Evolutionary conservation across 116 monocot species (phyloP), one percentile per base, ranked within the genome.

Genomic region (Papilionanthe hybrid): DNA sequence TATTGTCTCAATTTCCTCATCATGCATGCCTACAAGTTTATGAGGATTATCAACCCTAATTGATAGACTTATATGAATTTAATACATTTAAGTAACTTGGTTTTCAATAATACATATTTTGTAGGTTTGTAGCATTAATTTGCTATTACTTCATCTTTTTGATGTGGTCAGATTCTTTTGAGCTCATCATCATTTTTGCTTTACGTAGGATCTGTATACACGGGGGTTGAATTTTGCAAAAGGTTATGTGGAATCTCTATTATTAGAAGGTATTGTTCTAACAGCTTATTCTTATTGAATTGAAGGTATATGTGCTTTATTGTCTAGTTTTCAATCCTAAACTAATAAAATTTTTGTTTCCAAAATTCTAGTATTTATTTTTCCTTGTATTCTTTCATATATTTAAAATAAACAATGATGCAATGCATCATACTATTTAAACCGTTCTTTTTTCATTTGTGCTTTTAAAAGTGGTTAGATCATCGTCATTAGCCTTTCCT

Each of bases 181-280:
- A 43, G 42, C 19, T n/a, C 15, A 58, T 74, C 20, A 19, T 60
- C 22, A 60, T 71, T 69, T 17, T 49, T 58, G n/a, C 42, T 80
- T 30, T 72, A 19, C 88, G 82, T 94, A 98, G 98, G 93, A 75
- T 91, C 91, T 73, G 85, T 94, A 32, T 98, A 98, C 82, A 98
- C 91, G 78, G 94, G 98, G 7, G 98, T 98, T 17, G 98, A 98
- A 55, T 98, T 94, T 81, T 87, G 90, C 69, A 94, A 87, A 81
- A 91, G 88, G 44, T 72, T 98, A 49, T 98, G 98, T 82, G 98
- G 98, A 57, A 84, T 98, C 82, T 98, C 98, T 30, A 87, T 98
- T 50, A 94, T 98, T 42, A 89, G 98, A 89, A 98, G 96, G 96
- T 94, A 86, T 10, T 9, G 9, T 53, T 29, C 18, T 79, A 29